Evolutionary conservation across 768 basidiomycete genomes (phyloP), one percentile per base, ranked within the genome.

Genomic region (Paxillus rubicundulus): DNA sequence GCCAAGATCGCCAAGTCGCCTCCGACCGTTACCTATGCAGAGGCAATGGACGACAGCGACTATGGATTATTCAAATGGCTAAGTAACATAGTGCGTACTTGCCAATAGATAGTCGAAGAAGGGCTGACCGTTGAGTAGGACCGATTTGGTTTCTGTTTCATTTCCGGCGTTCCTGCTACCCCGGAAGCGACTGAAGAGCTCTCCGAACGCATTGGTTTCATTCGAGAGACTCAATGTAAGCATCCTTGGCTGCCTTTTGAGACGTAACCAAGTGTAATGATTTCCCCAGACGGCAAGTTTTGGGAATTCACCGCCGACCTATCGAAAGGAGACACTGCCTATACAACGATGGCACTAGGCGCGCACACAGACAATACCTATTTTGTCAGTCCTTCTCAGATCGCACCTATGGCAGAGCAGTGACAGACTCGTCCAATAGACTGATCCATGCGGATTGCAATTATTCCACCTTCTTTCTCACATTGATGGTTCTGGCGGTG

Each of bases 291-390:
- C 62, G 96, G 95, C 32, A 85, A 84, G 52, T 95, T 98, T 71
- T 99, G 96, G 95, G 92, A 98, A 63, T 96, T 98, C 63, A 97
- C 93, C 1, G 84, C 95, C 0, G 86, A 96, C 64, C 77, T 95
- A 18, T 84, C 86, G 16, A 92, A 87, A 61, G 93, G 93, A 12
- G 96, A 99, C 67, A 89, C 93, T 8, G 94, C 96, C 0, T 99
- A 99, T 72, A 92, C 93, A 4, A 90, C 85, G 6, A 71, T 96
- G 41, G 88, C 87, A 1, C 82, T 99, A 7, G 85, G 82, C 4
- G 93, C 92, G 0, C 96, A 99, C 66, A 87, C 85, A 1, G 86
- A 88, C 56, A 85, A 77, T 39, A 84, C 85, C 9, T 88, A 87
- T 56, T 69, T 69, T 47, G 68, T 69, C 43, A 57, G 63, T 63